Conservation (phyloP, 768 basidiomycete species). For the Podaxis sp. region DNA sequence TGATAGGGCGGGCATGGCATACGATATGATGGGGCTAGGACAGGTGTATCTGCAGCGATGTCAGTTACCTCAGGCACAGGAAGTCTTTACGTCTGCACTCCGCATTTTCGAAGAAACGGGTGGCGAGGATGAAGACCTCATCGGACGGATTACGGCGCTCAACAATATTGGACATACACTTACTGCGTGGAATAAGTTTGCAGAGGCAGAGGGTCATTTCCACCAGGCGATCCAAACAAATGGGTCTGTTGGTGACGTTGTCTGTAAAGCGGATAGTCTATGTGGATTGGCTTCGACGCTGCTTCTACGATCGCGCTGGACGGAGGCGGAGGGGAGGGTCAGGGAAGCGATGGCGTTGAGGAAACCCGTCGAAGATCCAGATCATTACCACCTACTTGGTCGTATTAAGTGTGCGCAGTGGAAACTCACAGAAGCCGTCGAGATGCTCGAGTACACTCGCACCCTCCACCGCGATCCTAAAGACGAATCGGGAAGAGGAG, state of each 20-base stretch:
- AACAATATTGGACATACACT: conserved; percentile 25
- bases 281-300: conserved; percentile 23
- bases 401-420: conserved; percentile 9
- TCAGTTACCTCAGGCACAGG: conserved; percentile 15
- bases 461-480: not conserved
- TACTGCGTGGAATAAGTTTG: conserved; percentile 19
- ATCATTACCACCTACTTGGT: conserved; percentile 26
- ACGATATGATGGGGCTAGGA: conserved; percentile 26
- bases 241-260: conserved; percentile 18
- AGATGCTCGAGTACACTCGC: not conserved
- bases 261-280: conserved; percentile 25
- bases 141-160: conserved; percentile 24
- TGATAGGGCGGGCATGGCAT: conserved; percentile 23
- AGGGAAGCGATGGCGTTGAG: conserved; percentile 24
- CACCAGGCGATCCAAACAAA: conserved; percentile 20
- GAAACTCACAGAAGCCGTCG: conserved; percentile 5
- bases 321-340: conserved; percentile 21
- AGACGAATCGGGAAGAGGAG: conserved; percentile 10
- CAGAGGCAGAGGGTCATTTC: conserved; percentile 24
- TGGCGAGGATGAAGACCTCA: conserved; percentile 15
- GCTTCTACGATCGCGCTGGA: conserved; percentile 27
- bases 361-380: conserved; percentile 23
- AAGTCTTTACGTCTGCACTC: conserved; percentile 18
- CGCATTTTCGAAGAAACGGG: conserved; percentile 18
- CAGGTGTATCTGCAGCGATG: conserved; percentile 21